Evolutionary conservation across 805 yeast genomes (phyloP).

Genomic region (Schwanniomyces yamadae): DNA sequence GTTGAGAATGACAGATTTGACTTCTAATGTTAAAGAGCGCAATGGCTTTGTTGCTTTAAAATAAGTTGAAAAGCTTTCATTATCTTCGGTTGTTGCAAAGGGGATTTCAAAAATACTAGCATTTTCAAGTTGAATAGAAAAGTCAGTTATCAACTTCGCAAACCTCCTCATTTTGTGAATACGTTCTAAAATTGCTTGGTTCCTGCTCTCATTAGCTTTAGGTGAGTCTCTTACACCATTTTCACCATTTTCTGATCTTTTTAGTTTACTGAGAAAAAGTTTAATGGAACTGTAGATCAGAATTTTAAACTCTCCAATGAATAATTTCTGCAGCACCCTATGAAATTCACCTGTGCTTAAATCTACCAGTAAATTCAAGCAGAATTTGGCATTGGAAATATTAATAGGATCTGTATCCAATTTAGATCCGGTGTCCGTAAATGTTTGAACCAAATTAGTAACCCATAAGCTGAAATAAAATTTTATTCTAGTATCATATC

Average conservation of each 20-base stretch:
- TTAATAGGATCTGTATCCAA: slow-evolving; percentile 7
- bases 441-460: slow-evolving; percentile 1
- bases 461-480: slow-evolving; percentile 10
- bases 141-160: slow-evolving; percentile 19
- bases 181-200: no score
- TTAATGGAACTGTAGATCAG: slow-evolving; percentile 22
- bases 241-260: not conserved
- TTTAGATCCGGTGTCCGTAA: not conserved
- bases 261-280: slow-evolving; percentile 7
- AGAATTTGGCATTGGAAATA: slow-evolving; percentile 12
- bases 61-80: slow-evolving; percentile 20
- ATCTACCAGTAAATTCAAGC: slow-evolving; percentile 14
- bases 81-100: slow-evolving; percentile 23
- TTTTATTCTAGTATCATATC: slow-evolving; percentile 16
- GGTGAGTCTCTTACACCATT: not conserved
- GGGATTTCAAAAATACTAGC: slow-evolving; percentile 28
- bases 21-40: slow-evolving; percentile 21
- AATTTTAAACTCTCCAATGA: slow-evolving; percentile 21
- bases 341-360: slow-evolving; percentile 17
- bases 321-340: slow-evolving; percentile 16
- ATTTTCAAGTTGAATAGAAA: slow-evolving; percentile 28
- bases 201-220: slow-evolving; percentile 4
- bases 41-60: slow-evolving; percentile 17
- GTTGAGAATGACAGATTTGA: slow-evolving; percentile 26
- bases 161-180: slow-evolving; percentile 1